These are phyloP conservation scores for Ambrosia trifida DNA, from an alignment of 129 eudicot genomes.

Conservation along the genomic window DNA sequence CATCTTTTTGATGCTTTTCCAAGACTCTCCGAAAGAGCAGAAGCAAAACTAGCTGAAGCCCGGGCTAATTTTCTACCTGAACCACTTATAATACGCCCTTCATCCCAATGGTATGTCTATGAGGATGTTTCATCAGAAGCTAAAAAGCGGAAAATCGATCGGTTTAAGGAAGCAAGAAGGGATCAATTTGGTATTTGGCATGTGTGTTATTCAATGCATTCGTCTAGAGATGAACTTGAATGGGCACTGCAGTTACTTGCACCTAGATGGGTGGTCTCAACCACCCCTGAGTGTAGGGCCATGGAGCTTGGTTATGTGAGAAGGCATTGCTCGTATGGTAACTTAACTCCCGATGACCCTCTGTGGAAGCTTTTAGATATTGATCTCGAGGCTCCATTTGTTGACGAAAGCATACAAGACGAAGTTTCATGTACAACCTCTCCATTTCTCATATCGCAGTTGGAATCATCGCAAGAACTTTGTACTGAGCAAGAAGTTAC, in stretches of 20 bases:
- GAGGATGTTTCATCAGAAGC: slow-evolving; percentile 49
- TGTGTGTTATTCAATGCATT: slow-evolving; percentile 83
- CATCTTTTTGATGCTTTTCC: slow-evolving; percentile 81
- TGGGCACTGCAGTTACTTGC: slow-evolving; percentile 80
- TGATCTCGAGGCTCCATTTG: slow-evolving; percentile 31
- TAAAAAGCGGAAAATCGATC: slow-evolving; percentile 45
- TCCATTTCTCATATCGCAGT: slow-evolving; percentile 23
- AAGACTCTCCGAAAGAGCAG: slow-evolving; percentile 67
- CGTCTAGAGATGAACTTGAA: slow-evolving; percentile 88
- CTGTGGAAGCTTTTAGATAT: slow-evolving; percentile 69
- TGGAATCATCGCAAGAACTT: slow-evolving; percentile 27
- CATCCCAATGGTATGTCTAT: slow-evolving; percentile 73
- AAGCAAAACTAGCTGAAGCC: slow-evolving; percentile 66
- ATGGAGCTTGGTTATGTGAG: slow-evolving; percentile 69
- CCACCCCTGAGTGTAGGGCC: slow-evolving; percentile 75
- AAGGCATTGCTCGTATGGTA: slow-evolving; percentile 48
- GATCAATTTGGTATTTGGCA: slow-evolving; percentile 86
- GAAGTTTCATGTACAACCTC: slow-evolving; percentile 25
- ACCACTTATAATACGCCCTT: slow-evolving; percentile 81
- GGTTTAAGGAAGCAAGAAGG: slow-evolving; percentile 52
- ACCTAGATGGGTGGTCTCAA: slow-evolving; percentile 86
- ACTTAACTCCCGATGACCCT: slow-evolving; percentile 44
- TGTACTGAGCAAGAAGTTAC: slow-evolving; percentile 27
- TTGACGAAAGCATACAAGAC: slow-evolving; percentile 22
- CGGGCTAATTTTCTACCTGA: slow-evolving; percentile 61